These are phyloP conservation scores for Amoebophrya sp. DNA, from an alignment of 169 alveolate genomes.

Conservation along the genomic window DNA sequence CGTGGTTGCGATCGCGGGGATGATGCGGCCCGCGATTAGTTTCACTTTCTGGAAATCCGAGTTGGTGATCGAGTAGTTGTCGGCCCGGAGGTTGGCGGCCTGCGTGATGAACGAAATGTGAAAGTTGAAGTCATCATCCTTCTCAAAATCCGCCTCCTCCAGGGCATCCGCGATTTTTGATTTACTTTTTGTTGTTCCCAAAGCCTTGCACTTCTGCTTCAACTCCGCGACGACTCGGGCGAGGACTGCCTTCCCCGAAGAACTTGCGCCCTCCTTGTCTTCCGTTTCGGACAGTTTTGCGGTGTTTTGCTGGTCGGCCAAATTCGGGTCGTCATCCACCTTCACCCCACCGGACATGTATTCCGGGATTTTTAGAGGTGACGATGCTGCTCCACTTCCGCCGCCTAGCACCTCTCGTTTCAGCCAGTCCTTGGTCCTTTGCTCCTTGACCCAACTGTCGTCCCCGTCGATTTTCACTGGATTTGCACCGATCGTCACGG, in stretches of 20 bases:
- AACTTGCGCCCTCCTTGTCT: too few species aligned
- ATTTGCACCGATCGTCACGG: constrained; percentile 55
- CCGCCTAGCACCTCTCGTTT: neutral
- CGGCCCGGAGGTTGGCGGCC: constrained; percentile 92
- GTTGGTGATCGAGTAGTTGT: constrained; percentile 77
- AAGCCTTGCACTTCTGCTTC: too few species aligned
- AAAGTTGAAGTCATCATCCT: constrained; percentile 95
- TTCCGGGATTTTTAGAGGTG: neutral
- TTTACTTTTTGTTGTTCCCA: too few species aligned
- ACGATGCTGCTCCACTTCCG: too few species aligned
- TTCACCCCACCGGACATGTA: neutral
- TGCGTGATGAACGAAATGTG: constrained; percentile 95
- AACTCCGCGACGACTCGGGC: too few species aligned
- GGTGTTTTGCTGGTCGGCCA: too few species aligned
- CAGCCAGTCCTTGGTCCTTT: neutral
- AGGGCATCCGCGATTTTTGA: constrained; percentile 33
- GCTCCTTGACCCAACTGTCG: constrained; percentile 37
- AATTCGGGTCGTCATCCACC: neutral
- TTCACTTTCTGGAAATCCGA: constrained; percentile 81
- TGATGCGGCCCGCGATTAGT: constrained; percentile 97
- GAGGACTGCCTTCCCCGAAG: too few species aligned
- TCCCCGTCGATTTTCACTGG: constrained; percentile 38
- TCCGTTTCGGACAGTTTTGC: too few species aligned
- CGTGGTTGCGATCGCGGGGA: constrained; percentile 99
- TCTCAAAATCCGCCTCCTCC: constrained; percentile 90